Evolutionary conservation across 169 alveolate species (phyloP).

Genomic region (Plasmodium falciparum): DNA sequence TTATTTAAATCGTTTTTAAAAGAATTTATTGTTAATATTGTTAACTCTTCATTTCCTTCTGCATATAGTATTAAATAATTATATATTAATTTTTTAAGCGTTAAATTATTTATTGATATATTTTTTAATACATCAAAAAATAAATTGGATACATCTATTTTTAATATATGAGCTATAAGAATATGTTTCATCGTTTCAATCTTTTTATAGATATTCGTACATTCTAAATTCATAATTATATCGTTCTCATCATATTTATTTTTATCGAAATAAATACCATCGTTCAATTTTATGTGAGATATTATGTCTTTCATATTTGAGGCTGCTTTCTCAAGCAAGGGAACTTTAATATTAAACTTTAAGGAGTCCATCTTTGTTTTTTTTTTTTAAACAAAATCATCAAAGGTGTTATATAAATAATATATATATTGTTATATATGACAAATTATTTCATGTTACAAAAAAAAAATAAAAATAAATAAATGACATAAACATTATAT

Average conservation of each 20-base stretch:
- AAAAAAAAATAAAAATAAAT: not conserved
- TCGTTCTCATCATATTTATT: conserved; percentile 40
- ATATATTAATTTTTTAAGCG: conserved; percentile 86
- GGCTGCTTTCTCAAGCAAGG: conserved; percentile 78
- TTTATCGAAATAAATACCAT: conserved; percentile 75
- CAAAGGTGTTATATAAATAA: not conserved
- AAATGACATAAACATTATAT: not conserved
- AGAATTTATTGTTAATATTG: conserved; percentile 85
- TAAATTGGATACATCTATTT: conserved; percentile 84
- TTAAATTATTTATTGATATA: conserved; percentile 82
- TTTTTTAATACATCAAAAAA: conserved; percentile 88
- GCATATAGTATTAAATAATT: conserved; percentile 85
- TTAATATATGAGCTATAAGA: conserved; percentile 82
- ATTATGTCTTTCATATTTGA: conserved; percentile 75
- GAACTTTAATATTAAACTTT: conserved; percentile 36
- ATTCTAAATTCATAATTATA: conserved; percentile 62
- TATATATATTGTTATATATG: not conserved
- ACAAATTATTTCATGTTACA: not conserved
- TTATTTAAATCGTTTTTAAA: conserved; percentile 87
- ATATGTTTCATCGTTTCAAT: conserved; percentile 86
- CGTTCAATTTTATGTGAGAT: conserved; percentile 57
- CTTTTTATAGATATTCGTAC: conserved; percentile 79
- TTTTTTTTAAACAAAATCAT: not conserved
- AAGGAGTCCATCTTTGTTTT: conserved; percentile 12
- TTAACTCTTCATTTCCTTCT: conserved; percentile 81